Base-by-base conservation (phyloP, 805 yeast species). In the Candida tallmaniae region DNA sequence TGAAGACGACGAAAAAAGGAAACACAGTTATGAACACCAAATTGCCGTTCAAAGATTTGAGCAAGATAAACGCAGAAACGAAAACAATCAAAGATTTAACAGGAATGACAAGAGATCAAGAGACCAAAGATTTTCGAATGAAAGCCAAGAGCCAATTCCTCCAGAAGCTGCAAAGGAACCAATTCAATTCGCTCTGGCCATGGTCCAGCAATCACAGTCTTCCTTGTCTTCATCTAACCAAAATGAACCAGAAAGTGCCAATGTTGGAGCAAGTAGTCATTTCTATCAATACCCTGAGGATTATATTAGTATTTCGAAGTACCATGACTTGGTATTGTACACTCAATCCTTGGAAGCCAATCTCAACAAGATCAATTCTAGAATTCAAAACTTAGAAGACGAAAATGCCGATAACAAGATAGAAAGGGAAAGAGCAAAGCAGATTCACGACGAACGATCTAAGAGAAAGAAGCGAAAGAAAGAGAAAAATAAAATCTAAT, bases 311-410 rank as follows among this genome's bases (percentile, higher is more conserved):
- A 39, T 54, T 35, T 49, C 52, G 4, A 52, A 49, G 33, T 63
- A 62, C 42, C 62, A 58, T 25, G 64, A 62, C 29, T 47, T 63
- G 28, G 57, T 58, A n/a, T 41, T 46, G 4, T 61, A 61, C 38
- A 57, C 67, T 3, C 56, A 54, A 14, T 36, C 48, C 1, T 42
- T 63, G n/a, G 64, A 62, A 36, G 54, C 51, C 8, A 52, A 43
- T 26, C 38, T 62, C 32, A 39, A 29, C 25, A 44, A 40, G 22
- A 51, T 62, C 47, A 58, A 54, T 35, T 36, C 49, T 12, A 32
- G 66, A 21, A 35, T 62, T 18, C 43, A 48, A 29, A 31, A 39
- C 10, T 37, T 61, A 18, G 67, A 59, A 39, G 58, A 50, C 20
- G 54, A 49, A 16, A 42, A 45, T 27, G 49, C 44, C 10, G 45